Evolutionary conservation across 345 rosid species (phyloP).

Genomic region (Adansonia digitata): DNA sequence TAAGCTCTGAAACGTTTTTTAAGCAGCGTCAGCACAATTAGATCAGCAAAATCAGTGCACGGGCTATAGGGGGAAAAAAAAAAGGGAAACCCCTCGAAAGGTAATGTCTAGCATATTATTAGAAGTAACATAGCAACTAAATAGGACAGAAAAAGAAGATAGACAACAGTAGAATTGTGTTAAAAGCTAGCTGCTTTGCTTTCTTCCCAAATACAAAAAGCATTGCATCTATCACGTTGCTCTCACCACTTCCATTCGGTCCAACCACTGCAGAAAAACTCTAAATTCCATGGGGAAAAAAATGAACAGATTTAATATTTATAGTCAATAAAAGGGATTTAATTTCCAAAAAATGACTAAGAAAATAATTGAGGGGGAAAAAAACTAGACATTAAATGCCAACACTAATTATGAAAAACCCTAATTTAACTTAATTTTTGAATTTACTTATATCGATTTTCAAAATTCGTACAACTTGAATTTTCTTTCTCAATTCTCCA

Average conservation of each 20-base stretch:
- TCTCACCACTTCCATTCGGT: slow-evolving; percentile 97
- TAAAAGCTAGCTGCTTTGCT: slow-evolving; percentile 71
- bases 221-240: slow-evolving; percentile 98
- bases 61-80: not conserved
- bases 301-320: not conserved
- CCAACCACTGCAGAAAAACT: slow-evolving; percentile 98
- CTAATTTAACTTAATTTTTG: not conserved
- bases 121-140: not conserved
- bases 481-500: not conserved
- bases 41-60: not conserved
- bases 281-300: slow-evolving; percentile 25
- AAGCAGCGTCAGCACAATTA: slow-evolving; percentile 67
- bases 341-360: not conserved
- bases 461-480: not conserved
- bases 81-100: not conserved
- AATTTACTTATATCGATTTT: not conserved
- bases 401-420: not conserved
- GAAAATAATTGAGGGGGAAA: not conserved
- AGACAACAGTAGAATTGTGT: not conserved
- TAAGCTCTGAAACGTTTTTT: slow-evolving; percentile 97
- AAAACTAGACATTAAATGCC: not conserved
- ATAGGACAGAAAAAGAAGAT: not conserved
- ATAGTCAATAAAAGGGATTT: not conserved
- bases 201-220: slow-evolving; percentile 94
- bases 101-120: not conserved